Base-by-base conservation (phyloP, 2,329 filamentous ascomycete species). In the Calonectria fujianensis region DNA sequence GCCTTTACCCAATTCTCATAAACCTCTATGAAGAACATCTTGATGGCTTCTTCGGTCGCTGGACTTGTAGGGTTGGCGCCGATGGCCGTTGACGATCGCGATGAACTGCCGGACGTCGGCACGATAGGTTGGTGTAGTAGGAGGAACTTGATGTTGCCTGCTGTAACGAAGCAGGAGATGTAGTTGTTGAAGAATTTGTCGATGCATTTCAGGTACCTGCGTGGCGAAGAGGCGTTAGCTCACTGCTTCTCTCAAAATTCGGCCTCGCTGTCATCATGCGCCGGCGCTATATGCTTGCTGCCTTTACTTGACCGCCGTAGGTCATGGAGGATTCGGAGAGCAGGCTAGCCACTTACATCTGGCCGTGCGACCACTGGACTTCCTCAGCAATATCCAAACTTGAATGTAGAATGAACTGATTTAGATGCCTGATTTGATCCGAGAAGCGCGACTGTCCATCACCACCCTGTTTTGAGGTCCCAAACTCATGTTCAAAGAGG, bases 1-100 rank as follows among this genome's bases (percentile, higher is more conserved):
- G 96, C 95, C 90, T 99, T 99, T 78, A 98, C 92, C 93, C 96
- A 99, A 79, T 93, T 95, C 86, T 99, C 97, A 86, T 98, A 98
- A 16, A 98, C 94, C 83, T 99, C 97, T 20, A 91, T 90, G 87
- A 99, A 98, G 87, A 98, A 99, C 85, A 95, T 95, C 83, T 95
- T 93, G 80, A 98, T 94, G 6, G 97, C 96, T 87, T 99, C 97
- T 86, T 99, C 97, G 7, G 96, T 98, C 83, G 96, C 95, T 8
- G 95, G 93, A 74, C 93, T 94, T 3, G 93, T 96, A 0, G 96
- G 96, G 84, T 98, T 98, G 78, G 94, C 93, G 71, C 92, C 94
- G 73, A 95, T 93, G 51, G 92, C 92, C n/a, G 93, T 93, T 75
- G 91, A 92, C 24, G 90, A 91, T 57, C 92, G 85, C 4, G 88